Base-by-base conservation (phyloP, 2,329 filamentous ascomycete genomes). In the Penicillium sp. region DNA sequence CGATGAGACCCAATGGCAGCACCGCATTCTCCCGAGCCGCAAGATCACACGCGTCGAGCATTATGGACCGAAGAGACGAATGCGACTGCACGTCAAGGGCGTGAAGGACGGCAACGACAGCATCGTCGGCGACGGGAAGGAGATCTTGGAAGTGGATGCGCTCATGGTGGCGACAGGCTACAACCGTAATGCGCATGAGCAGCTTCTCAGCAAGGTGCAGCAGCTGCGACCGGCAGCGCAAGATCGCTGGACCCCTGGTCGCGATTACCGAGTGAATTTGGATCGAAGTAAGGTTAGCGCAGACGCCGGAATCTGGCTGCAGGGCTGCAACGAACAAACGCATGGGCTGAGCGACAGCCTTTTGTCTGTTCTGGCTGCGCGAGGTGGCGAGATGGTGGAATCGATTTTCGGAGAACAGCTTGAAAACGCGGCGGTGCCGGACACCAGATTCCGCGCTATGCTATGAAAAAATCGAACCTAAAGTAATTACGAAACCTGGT, bases 151-250 rank as follows among this genome's bases (percentile, higher is more conserved):
- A 58, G 90, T 92, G 6, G 92, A 96, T 71, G 84, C 92, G 1
- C 84, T 97, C 51, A 88, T 98, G 68, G 88, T 94, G 9, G 95
- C 93, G 1, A 97, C 93, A 0, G 94, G 94, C 7, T 98, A 98
- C 78, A 81, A 85, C 69, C 84, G 93, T 63, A 89, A 91, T 71
- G 86, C 89, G 2, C 93, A 98, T 72, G 85, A 96, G 68, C 84
- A 87, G 48, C 88, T 98, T 77, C 85, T 98, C 60, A 83, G 85
- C 66, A 84, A 84, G 52, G 83, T 91, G 17, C 87, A 86, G 74
- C 78, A 83, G 52, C 79, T 97, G 63, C 85, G 93, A 67, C 89
- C 90, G 6, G 80, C 83, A 65, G 79, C 80, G 35, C 75, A 80
- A 38, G 78, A 83, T 31, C 82, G 86, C 63, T 90, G 92, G 79